Evolutionary conservation across 1,139 yeast species (phyloP), one percentile per base, ranked within the genome.

Genomic region (Wickerhamomyces sp.): DNA sequence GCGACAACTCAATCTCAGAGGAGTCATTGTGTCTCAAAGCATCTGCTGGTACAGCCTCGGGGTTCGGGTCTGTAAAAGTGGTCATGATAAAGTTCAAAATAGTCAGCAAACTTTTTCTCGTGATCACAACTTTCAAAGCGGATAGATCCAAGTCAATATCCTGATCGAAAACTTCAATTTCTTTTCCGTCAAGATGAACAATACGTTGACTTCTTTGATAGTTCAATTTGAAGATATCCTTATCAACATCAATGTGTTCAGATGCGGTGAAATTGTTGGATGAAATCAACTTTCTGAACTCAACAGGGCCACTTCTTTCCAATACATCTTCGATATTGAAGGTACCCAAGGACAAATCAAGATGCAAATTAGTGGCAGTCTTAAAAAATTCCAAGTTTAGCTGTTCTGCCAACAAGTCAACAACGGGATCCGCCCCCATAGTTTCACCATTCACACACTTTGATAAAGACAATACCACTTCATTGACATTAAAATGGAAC

Each of bases 1-100:
- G 91, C 0, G 86, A 70, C 13, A 69, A 65, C 10, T 70, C 74
- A 18, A 63, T 68, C 39, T 70, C 72, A n/a, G 62, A 58, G 23
- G 71, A 70, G 44, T 72, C 71, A 47, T 79, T 78, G 45, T 82
- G 87, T 37, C 79, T 75, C 40, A 82, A 63, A 23, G 68, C 76
- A 59, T 79, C 87, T 0, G 86, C 79, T 1, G 86, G 82, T 1
- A 76, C 62, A 20, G 74, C 79, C 13, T 72, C 75, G 0, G 89
- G 86, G 44, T 76, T 68, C 0, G 88, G 89, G 57, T 80, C 84
- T 0, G 96, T 83, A 54, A 91, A 91, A 0, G 97, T 91, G 31
- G 89, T 85, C 52, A 89, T 67, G 4, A 83, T 66, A 55, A 82
- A 93, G 57, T 88, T 93, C 45, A 91, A 62, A 13, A 91, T 62